Evolutionary conservation across 148 eudicot genomes (phyloP).

Genomic region (Camellia lanceoleosa): DNA sequence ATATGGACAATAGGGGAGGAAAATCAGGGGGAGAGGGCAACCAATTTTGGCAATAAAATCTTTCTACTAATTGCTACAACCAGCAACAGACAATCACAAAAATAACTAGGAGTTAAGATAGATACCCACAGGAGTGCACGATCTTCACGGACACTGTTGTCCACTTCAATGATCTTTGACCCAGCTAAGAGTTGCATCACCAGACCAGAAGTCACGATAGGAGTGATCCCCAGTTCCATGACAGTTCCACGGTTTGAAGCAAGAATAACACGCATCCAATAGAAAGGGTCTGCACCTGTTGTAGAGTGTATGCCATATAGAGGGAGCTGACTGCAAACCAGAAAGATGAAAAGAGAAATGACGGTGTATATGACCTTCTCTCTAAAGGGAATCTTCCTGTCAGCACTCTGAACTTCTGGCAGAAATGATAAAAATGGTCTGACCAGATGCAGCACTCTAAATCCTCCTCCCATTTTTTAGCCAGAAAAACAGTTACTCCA

Average conservation of each 20-base stretch:
- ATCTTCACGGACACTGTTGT: constrained; percentile 86
- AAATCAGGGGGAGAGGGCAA: not conserved
- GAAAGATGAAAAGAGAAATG: constrained; percentile 69
- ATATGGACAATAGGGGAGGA: not conserved
- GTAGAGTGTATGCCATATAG: constrained; percentile 84
- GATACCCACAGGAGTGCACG: constrained; percentile 74
- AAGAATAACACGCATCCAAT: constrained; percentile 93
- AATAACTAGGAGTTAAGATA: not conserved
- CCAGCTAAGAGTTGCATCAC: constrained; percentile 93
- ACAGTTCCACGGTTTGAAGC: constrained; percentile 90
- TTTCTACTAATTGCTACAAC: not conserved
- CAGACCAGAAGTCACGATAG: constrained; percentile 82
- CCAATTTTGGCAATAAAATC: not conserved
- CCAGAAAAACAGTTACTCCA: constrained; percentile 15
- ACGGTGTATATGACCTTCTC: constrained; percentile 88
- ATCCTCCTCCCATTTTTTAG: constrained; percentile 72
- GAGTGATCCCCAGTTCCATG: constrained; percentile 93
- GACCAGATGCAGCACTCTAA: constrained; percentile 76
- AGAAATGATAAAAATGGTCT: constrained; percentile 72
- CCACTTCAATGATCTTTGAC: constrained; percentile 85
- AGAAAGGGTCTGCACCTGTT: constrained; percentile 78
- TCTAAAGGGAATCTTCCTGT: constrained; percentile 73
- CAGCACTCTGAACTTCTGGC: constrained; percentile 80
- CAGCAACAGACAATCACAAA: not conserved
- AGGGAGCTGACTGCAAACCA: constrained; percentile 90